Evolutionary conservation across 2,329 filamentous ascomycete species (phyloP), one percentile per base, ranked within the genome.

Genomic region (Fusarium napiforme): DNA sequence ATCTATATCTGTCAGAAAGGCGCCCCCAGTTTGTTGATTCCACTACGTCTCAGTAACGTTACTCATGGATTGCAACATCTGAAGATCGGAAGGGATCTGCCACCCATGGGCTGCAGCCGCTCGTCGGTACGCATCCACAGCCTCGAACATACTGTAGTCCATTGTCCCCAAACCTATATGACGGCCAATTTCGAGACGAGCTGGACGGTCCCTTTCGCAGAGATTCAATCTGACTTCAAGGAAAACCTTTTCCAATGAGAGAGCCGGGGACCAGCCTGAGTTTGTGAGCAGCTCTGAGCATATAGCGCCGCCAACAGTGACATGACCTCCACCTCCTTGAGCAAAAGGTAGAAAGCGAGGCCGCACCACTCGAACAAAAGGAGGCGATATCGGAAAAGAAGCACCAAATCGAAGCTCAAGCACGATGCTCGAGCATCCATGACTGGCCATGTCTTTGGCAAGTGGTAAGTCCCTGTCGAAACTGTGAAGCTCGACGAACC

Each of bases 401-500:
- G 89, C 86, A 5, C 93, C 91, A 77, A 97, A 97, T 5, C 94
- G 93, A 46, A 97, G 84, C 81, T 97, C 95, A 16, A 97, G 82
- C 1, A 97, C 90, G 43, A 97, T 84, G 78, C 93, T 95, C 28
- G 85, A 88, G 64, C 92, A 75, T 0, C 85, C 86, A 2, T 84
- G 85, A 5, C 79, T 76, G 79, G 91, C 90, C 90, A 97, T 94
- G 78, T 97, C 95, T 60, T 87, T 79, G 0, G 93, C 91, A 2
- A 98, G 85, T 2, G 93, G 93, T 0, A 96, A 85, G 4, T 83
- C 80, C 0, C 83, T 72, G 30, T 94, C 92, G 77, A 97, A 97
- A 47, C 92, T 93, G 80, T 97, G 95, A 3, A 98, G 84, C 80
- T 97, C 93, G 10, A 97, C 91, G 66, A 97, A 94, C 95, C 95